Percentiles rank a stretch among this genome's conserved stretches.
phyloP scores from a whole-genome alignment of 768 basidiomycete genomes.

The Termitomyces sp. region DNA sequence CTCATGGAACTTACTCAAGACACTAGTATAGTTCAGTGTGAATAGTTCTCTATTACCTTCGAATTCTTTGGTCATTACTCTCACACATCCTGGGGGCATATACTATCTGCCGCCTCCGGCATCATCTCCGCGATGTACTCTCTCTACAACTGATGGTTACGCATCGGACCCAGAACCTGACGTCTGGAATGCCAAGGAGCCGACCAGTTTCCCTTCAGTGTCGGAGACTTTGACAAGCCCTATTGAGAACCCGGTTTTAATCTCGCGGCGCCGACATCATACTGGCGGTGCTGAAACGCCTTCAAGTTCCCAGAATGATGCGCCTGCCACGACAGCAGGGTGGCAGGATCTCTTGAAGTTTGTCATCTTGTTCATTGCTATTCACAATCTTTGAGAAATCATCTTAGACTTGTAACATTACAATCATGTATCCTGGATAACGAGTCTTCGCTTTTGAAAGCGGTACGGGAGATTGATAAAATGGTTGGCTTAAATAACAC shows the following conservation, averaged over 20 bases:
- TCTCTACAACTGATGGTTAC: constrained; percentile 59
- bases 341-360: constrained; percentile 74
- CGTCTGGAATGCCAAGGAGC: constrained; percentile 34
- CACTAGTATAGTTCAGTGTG: constrained; percentile 19
- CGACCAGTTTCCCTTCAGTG: constrained; percentile 8
- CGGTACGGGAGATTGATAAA: constrained; percentile 41
- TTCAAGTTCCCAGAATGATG: constrained; percentile 9
- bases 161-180: constrained; percentile 68
- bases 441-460: constrained; percentile 40
- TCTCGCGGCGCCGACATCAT: constrained; percentile 27
- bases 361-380: constrained; percentile 17
- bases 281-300: constrained; percentile 15
- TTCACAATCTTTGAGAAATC: not conserved
- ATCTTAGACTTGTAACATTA: constrained; percentile 42
- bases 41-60: constrained; percentile 48
- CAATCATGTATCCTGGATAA: constrained; percentile 49
- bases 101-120: constrained; percentile 48
- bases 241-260: constrained; percentile 13
- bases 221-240: constrained; percentile 7
- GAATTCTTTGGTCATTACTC: constrained; percentile 65
- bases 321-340: constrained; percentile 38
- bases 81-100: constrained; percentile 55
- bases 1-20: constrained; percentile 10
- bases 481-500: constrained; percentile 35
- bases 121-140: constrained; percentile 30